Evolutionary conservation across 768 basidiomycete species (phyloP).

Genomic region (Tephrocybe sp.): DNA sequence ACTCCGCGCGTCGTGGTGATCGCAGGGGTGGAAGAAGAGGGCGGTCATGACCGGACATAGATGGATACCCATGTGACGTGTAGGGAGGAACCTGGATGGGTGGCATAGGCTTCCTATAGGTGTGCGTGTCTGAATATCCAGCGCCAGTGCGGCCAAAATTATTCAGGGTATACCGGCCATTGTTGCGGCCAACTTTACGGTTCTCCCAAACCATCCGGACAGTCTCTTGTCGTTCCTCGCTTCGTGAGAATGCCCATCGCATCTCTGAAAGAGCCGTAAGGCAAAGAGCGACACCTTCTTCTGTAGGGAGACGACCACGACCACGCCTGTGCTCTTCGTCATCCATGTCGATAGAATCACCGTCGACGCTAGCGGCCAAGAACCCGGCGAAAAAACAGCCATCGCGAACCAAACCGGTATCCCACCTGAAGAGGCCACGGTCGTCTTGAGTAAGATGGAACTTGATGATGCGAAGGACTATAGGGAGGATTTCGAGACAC

Average conservation of each 20-base stretch:
- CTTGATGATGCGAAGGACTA: conserved; percentile 49
- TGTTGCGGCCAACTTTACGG: conserved; percentile 30
- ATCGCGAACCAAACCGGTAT: conserved; percentile 82
- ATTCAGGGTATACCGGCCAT: conserved; percentile 14
- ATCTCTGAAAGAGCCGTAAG: conserved; percentile 76
- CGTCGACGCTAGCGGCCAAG: conserved; percentile 64
- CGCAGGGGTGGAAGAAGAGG: conserved; percentile 47
- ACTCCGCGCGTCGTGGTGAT: conserved; percentile 41
- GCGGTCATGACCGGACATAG: conserved; percentile 30
- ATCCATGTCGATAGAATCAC: conserved; percentile 36
- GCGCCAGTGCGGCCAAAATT: conserved; percentile 6
- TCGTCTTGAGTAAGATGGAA: conserved; percentile 39
- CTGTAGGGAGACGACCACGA: conserved; percentile 27
- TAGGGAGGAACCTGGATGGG: conserved; percentile 15
- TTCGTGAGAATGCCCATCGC: conserved; percentile 78
- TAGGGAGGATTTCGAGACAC: conserved; percentile 49
- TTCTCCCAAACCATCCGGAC: conserved; percentile 53
- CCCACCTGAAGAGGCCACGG: conserved; percentile 71
- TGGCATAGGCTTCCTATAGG: conserved; percentile 15
- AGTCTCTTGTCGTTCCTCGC: conserved; percentile 66
- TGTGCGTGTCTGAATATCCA: conserved; percentile 8
- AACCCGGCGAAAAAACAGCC: conserved; percentile 88
- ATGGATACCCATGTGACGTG: conserved; percentile 19
- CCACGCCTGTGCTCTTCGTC: conserved; percentile 29
- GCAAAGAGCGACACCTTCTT: conserved; percentile 54